Conservation (phyloP, 169 alveolate species). For the Plasmodium malariae region DNA sequence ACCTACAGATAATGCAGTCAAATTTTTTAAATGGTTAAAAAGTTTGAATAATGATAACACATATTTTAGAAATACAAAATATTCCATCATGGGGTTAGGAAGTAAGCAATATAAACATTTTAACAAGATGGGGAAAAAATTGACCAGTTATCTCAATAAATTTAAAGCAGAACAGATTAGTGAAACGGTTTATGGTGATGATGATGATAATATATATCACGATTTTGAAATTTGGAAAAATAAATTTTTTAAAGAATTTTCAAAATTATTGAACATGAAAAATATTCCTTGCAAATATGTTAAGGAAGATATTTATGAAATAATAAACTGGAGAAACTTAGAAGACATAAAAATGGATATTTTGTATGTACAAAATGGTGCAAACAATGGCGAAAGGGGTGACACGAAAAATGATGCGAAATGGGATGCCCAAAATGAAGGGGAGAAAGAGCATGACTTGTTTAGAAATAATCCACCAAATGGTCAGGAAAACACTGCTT, state of each 20-base stretch:
- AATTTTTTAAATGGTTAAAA: conserved; percentile 81
- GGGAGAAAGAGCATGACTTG: background rate
- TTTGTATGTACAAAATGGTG: conserved; percentile 18
- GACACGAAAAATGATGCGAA: background rate
- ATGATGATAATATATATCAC: conserved; percentile 78
- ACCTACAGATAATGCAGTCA: conserved; percentile 87
- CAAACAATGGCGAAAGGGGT: conserved; percentile 32
- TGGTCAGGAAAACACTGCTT: background rate
- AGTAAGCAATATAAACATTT: conserved; percentile 82
- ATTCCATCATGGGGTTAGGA: conserved; percentile 85
- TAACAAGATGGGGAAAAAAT: conserved; percentile 82
- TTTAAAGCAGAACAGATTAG: conserved; percentile 79
- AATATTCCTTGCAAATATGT: background rate
- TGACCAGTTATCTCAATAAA: conserved; percentile 68
- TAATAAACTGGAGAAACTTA: conserved; percentile 69
- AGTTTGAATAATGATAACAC: conserved; percentile 43
- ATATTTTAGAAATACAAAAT: conserved; percentile 62
- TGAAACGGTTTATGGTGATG: conserved; percentile 84
- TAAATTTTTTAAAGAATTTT: conserved; percentile 67
- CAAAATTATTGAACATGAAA: conserved; percentile 12
- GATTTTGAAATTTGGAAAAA: conserved; percentile 85
- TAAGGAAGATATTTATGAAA: conserved; percentile 46
- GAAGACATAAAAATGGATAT: conserved; percentile 14
- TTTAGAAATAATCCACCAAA: background rate
- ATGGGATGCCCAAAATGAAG: conserved; percentile 30